Evolutionary conservation across 257 asterid species (phyloP).

Genomic region (Solanum boliviense): DNA sequence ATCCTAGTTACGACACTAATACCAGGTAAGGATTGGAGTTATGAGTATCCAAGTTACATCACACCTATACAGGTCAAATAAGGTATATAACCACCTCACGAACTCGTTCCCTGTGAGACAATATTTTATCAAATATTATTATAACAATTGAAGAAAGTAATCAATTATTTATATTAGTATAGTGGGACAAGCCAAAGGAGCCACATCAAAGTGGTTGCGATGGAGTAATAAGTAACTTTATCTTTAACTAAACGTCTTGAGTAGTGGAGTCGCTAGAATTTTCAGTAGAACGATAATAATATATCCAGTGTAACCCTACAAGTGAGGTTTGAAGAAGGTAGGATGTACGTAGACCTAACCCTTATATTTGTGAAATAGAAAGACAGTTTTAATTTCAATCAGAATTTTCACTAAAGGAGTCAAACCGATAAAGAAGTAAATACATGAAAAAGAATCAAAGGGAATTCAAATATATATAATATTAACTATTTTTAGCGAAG

Average conservation of each 20-base stretch:
- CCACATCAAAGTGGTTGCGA: too few species aligned
- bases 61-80: background rate
- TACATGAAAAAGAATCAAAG: background rate
- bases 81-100: slow-evolving; percentile 38
- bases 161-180: background rate
- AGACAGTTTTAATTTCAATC: background rate
- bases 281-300: background rate
- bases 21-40: background rate
- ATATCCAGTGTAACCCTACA: accelerated
- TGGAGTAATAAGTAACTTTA: background rate
- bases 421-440: background rate
- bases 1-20: background rate
- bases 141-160: background rate
- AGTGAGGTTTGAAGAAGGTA: background rate
- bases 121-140: slow-evolving; percentile 18
- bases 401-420: background rate
- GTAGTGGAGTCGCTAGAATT: accelerated
- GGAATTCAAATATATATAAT: background rate
- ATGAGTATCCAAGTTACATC: background rate
- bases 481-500: background rate
- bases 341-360: background rate
- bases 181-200: background rate
- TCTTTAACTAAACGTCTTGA: background rate
- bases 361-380: background rate
- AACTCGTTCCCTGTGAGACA: slow-evolving; percentile 85